These are phyloP conservation scores for Pleurotus pulmonarius DNA, from an alignment of 768 basidiomycete species.

Conservation along the genomic window DNA sequence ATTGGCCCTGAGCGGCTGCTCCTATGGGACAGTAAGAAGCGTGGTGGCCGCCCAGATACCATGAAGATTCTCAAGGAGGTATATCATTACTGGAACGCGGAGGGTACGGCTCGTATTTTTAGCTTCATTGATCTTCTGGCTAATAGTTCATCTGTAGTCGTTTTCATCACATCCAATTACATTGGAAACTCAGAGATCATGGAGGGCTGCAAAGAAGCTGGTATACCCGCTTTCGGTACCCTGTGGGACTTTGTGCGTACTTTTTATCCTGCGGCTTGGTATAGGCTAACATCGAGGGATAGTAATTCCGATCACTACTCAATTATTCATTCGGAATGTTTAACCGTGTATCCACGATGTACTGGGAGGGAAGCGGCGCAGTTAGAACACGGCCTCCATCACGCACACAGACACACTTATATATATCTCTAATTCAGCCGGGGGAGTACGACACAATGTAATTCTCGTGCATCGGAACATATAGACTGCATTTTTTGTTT, in stretches of 20 bases:
- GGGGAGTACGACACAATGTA: slow-evolving; percentile 1
- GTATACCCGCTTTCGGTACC: slow-evolving; percentile 66
- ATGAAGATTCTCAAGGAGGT: slow-evolving; percentile 74
- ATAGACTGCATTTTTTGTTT: slow-evolving; percentile 5
- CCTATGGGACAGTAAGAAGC: slow-evolving; percentile 74
- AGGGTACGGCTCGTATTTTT: slow-evolving; percentile 36
- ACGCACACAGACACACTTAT: no score
- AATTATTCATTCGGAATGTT: background rate
- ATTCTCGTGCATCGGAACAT: slow-evolving; percentile 7
- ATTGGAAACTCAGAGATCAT: slow-evolving; percentile 77
- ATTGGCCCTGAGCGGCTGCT: slow-evolving; percentile 70
- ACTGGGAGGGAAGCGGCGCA: background rate
- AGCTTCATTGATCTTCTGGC: slow-evolving; percentile 6
- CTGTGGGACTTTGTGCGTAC: slow-evolving; percentile 62
- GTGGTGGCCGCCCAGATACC: slow-evolving; percentile 68
- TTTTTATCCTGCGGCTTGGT: slow-evolving; percentile 7
- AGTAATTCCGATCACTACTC: slow-evolving; percentile 2
- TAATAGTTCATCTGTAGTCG: slow-evolving; percentile 36
- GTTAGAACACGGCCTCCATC: background rate
- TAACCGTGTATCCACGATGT: background rate
- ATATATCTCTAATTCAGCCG: slow-evolving; percentile 6
- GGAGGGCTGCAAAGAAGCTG: slow-evolving; percentile 69
- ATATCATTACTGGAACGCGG: slow-evolving; percentile 67
- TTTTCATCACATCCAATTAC: slow-evolving; percentile 84
- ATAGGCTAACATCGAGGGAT: slow-evolving; percentile 19